Evolutionary conservation across 805 yeast genomes (phyloP), one percentile per base, ranked within the genome.

Genomic region (Torulaspora indica): DNA sequence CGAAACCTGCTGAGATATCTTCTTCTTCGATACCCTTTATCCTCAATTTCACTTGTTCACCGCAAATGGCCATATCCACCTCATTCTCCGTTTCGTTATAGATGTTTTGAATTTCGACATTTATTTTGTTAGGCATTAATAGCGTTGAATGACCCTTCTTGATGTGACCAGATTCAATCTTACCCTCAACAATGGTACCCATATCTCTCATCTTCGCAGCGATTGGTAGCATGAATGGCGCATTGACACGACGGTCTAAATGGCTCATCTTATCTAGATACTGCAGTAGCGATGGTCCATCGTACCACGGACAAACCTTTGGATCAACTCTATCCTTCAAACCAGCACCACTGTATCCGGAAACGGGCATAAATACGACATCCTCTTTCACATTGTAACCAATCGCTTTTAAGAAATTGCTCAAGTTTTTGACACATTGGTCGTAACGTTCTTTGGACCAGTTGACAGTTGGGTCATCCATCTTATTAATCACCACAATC

Each of bases 121-220:
- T 64, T 36, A 78, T 72, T 64, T 79, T 85, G 74, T 87, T 89
- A 51, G 99, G 99, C 99, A 93, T 93, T 67, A 93, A 70, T 53
- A 91, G 64, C 52, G 95, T 75, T 43, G 71, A 73, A 43, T 77
- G 75, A 54, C 85, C 85, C 72, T 86, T 90, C 72, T 81, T 86
- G 54, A 91, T 76, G 60, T 85, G 89, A 40, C 99, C 99, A 45
- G 95, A 82, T 74, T 90, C 99, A 63, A 93, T 85, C 75, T 93
- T 93, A 69, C 99, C 99, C 71, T 93, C 99, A 42, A 93, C 93
- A 53, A 93, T 81, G 40, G 98, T 89, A 68, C 99, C 99, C 73
- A 93, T 73, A 67, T 93, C 98, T 69, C 87, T 90, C 85, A 89
- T 85, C 71, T 93, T 93, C 57, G 93, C 86, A 22, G 95, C 78